Conservation (phyloP, 2,329 filamentous ascomycete genomes). For the Arthrobotrys entomopaga region DNA sequence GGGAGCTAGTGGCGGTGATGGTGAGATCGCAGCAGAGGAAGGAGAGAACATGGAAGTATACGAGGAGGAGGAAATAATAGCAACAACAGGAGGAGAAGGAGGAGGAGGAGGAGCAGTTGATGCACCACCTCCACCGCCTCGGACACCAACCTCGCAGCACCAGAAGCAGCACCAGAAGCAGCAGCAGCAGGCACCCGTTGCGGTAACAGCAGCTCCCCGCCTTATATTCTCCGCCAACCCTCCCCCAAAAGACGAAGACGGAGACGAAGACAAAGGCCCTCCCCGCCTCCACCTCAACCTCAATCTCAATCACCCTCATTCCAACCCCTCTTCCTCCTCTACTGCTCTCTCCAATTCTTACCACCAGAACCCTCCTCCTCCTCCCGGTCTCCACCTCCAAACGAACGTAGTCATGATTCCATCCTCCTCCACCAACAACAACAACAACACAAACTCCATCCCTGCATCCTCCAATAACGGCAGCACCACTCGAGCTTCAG, state of each 20-base stretch:
- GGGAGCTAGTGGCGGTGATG: background rate
- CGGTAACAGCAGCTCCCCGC: conserved; percentile 40
- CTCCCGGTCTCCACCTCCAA: conserved; percentile 55
- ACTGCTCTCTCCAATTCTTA: conserved; percentile 18
- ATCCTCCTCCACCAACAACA: conserved; percentile 55
- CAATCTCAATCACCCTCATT: conserved; percentile 38
- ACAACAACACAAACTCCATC: conserved; percentile 54
- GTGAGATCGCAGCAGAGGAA: background rate
- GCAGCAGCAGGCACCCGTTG: background rate
- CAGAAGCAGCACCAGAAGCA: background rate
- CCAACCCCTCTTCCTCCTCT: conserved; percentile 37
- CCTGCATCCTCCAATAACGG: conserved; percentile 32
- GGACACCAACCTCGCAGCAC: conserved; percentile 35
- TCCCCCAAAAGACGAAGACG: conserved; percentile 43
- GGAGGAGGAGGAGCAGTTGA: background rate
- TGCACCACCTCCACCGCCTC: background rate
- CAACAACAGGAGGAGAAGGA: background rate
- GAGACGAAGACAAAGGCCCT: conserved; percentile 40
- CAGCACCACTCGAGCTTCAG: conserved; percentile 36
- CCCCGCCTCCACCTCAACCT: conserved; percentile 17
- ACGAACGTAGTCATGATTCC: conserved; percentile 56
- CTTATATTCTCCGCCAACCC: conserved; percentile 55
- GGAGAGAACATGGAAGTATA: background rate
- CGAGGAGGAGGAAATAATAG: background rate
- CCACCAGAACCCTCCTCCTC: background rate